These are phyloP conservation scores for Metschnikowia bowlesiae DNA, from an alignment of 805 yeast species.

Conservation along the genomic window DNA sequence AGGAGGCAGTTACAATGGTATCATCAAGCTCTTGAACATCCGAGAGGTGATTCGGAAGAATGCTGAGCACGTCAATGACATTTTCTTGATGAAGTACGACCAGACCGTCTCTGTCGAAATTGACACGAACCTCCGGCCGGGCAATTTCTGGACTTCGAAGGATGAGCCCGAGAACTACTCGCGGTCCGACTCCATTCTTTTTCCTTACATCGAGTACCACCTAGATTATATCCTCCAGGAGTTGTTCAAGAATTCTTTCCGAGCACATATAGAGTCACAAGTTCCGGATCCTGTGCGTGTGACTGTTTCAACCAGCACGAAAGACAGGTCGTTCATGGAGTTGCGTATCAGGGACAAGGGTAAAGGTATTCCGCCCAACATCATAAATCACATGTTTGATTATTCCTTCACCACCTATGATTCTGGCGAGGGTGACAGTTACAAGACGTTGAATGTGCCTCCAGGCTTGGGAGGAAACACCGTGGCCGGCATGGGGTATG, in stretches of 20 bases:
- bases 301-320: conserved; percentile 30
- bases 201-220: conserved; percentile 85
- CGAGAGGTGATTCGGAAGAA: conserved; percentile 59
- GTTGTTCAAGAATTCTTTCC: conserved; percentile 75
- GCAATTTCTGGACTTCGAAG: conserved; percentile 25
- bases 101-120: conserved; percentile 58
- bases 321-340: conserved; percentile 46
- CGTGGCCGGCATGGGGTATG: conserved; percentile 96
- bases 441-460: conserved; percentile 59
- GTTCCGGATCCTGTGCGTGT: conserved; percentile 36
- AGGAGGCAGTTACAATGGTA: conserved; percentile 51
- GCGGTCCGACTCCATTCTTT: conserved; percentile 48
- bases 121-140: conserved; percentile 36
- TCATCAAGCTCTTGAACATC: conserved; percentile 64
- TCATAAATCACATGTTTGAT: conserved; percentile 68
- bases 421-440: conserved; percentile 52
- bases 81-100: conserved; percentile 80
- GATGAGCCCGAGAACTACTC: conserved; percentile 37
- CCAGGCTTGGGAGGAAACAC: conserved; percentile 67
- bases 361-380: conserved; percentile 73
- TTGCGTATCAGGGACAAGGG: conserved; percentile 83
- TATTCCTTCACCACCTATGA: conserved; percentile 83
- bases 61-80: conserved; percentile 73
- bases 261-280: conserved; percentile 79
- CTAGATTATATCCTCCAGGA: conserved; percentile 86